These are phyloP conservation scores for Vigna nakashimae DNA, from an alignment of 306 rosid genomes.

Conservation along the genomic window DNA sequence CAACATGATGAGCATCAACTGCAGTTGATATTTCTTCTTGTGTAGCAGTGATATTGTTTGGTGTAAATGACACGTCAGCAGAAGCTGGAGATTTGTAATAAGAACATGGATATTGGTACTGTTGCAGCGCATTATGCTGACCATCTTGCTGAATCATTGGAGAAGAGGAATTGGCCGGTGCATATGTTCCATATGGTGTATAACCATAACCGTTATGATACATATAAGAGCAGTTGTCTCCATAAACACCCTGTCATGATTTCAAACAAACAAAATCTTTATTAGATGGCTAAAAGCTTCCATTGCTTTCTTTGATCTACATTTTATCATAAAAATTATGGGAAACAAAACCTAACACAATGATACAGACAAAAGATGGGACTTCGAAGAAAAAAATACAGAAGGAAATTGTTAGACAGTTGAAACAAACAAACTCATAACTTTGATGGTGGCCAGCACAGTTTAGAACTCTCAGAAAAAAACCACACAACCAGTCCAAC, in stretches of 20 bases:
- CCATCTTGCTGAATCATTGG: conserved; percentile 54
- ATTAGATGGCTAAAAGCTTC: not conserved
- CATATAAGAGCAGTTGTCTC: conserved; percentile 55
- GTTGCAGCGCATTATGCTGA: conserved; percentile 55
- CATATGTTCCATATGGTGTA: conserved; percentile 54
- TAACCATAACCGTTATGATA: conserved; percentile 58
- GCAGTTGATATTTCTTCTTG: conserved; percentile 47
- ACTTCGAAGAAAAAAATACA: not conserved
- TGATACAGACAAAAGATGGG: not conserved
- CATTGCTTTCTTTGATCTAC: not conserved
- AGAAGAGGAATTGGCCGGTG: conserved; percentile 43
- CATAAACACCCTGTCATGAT: conserved; percentile 52
- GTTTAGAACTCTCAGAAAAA: not conserved
- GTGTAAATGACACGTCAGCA: conserved; percentile 41
- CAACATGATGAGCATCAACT: conserved; percentile 36
- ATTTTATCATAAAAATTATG: not conserved
- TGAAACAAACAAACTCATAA: not conserved
- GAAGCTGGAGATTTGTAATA: conserved; percentile 52
- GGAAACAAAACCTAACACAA: conserved; percentile 20
- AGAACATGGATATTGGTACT: conserved; percentile 58
- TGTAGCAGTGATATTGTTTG: conserved; percentile 40
- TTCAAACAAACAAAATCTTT: conserved; percentile 22
- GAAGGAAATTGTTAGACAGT: not conserved
- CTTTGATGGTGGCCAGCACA: not conserved
- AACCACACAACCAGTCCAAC: not conserved